Evolutionary conservation across 345 rosid genomes (phyloP).

Genomic region (Eucalyptus cladocalyx): DNA sequence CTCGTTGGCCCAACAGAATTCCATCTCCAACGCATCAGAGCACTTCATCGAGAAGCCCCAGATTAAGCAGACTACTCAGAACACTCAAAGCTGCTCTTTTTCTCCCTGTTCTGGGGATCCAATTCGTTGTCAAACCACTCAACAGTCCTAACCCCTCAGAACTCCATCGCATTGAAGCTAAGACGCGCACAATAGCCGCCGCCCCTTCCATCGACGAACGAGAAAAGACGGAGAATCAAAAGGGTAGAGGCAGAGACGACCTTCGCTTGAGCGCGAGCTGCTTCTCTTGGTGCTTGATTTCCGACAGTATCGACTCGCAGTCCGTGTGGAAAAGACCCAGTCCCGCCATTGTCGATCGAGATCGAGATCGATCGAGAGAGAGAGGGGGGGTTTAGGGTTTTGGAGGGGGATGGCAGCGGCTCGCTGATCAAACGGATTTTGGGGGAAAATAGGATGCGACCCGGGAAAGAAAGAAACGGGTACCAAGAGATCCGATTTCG

Average conservation of each 20-base stretch:
- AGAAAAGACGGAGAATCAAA: not conserved
- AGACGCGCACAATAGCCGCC: not conserved
- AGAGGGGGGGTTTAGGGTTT: not conserved
- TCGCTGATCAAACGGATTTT: not conserved
- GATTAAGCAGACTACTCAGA: not conserved
- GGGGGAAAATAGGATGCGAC: not conserved
- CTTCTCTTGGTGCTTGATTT: constrained; percentile 36
- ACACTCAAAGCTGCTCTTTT: not conserved
- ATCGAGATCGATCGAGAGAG: not conserved
- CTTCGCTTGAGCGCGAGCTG: constrained; percentile 48
- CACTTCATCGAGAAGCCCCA: not conserved
- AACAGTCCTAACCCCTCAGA: not conserved
- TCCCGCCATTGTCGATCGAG: not conserved
- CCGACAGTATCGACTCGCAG: constrained; percentile 18
- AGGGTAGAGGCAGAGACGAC: constrained; percentile 16
- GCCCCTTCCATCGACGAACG: not conserved
- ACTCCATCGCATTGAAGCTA: not conserved
- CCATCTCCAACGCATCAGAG: not conserved
- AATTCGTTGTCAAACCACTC: not conserved
- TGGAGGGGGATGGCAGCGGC: not conserved
- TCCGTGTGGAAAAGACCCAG: constrained; percentile 13
- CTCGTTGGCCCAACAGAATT: not conserved
- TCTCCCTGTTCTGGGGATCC: not conserved
- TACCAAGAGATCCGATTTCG: not conserved
- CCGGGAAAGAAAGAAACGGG: not conserved